These are phyloP conservation scores for Sapria himalayana DNA, from an alignment of 345 rosid genomes.

Conservation along the genomic window DNA sequence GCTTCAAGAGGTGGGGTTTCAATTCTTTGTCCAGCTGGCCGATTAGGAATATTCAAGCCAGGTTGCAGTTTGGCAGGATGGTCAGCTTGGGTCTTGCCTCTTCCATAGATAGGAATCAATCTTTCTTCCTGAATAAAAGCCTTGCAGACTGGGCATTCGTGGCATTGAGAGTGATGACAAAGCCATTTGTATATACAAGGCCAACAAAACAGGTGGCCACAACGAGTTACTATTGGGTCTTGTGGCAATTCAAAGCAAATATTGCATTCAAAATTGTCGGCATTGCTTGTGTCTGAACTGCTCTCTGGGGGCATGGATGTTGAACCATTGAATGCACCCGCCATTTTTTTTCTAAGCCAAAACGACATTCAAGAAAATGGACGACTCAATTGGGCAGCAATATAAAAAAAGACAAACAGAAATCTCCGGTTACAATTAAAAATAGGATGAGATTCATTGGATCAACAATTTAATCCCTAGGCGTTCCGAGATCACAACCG, in stretches of 20 bases:
- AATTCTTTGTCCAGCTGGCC: slow-evolving; percentile 65
- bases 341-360: slow-evolving; percentile 31
- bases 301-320: slow-evolving; percentile 16
- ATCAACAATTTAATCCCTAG: no score
- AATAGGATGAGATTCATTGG: no score
- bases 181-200: slow-evolving; percentile 84
- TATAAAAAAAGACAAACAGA: no score
- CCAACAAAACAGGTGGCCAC: slow-evolving; percentile 91
- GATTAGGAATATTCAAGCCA: slow-evolving; percentile 37
- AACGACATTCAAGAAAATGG: no score
- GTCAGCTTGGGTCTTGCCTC: slow-evolving; percentile 61
- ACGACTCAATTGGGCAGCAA: no score
- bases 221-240: slow-evolving; percentile 73
- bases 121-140: slow-evolving; percentile 76
- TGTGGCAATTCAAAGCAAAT: slow-evolving; percentile 83
- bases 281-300: slow-evolving; percentile 18
- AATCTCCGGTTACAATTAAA: no score
- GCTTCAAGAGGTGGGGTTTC: slow-evolving; percentile 36
- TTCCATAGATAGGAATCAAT: slow-evolving; percentile 83
- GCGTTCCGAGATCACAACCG: no score
- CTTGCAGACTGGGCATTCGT: slow-evolving; percentile 90
- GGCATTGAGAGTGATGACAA: slow-evolving; percentile 59
- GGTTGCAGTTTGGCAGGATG: slow-evolving; percentile 58
- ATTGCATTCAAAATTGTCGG: slow-evolving; percentile 78
- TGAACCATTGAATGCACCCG: slow-evolving; percentile 30